Conservation (phyloP, 2,329 filamentous ascomycete genomes). For the Colletotrichum incanum region DNA sequence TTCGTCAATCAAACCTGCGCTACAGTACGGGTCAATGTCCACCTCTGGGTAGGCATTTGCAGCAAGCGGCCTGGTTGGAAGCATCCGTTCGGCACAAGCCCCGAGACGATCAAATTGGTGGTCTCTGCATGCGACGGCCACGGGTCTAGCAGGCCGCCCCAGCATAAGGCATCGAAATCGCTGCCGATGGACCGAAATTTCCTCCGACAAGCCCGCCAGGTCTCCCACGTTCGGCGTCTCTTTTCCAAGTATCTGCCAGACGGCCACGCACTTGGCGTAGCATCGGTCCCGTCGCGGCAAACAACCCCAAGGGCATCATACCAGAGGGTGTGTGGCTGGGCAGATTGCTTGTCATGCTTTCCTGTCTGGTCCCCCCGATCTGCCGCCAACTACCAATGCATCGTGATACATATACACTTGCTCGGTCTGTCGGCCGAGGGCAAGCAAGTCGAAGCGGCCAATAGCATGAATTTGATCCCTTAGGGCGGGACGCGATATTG, state of each 20-base stretch:
- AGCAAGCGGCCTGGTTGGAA: background rate
- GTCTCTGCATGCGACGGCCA: background rate
- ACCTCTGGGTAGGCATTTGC: background rate
- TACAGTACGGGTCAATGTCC: conserved; percentile 1
- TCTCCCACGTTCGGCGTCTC: conserved; percentile 27
- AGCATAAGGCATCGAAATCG: conserved; percentile 23
- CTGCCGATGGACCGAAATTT: conserved; percentile 41
- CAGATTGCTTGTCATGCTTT: background rate
- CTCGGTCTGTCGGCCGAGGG: conserved; percentile 33
- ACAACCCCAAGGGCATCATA: conserved; percentile 20
- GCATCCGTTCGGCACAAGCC: conserved; percentile 1
- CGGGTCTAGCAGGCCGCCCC: conserved; percentile 8
- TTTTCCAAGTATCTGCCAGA: conserved; percentile 20
- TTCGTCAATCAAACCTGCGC: conserved; percentile 2
- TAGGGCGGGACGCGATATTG: background rate
- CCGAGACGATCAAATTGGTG: background rate
- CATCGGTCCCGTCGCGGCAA: conserved; percentile 17
- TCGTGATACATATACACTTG: background rate
- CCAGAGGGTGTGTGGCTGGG: background rate
- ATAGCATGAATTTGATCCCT: conserved; percentile 7
- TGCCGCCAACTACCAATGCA: background rate
- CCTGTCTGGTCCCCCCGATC: background rate
- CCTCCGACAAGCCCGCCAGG: conserved; percentile 31
- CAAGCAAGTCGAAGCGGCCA: conserved; percentile 32
- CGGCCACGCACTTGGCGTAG: conserved; percentile 30